Percentiles rank a stretch among this genome's conserved stretches.
phyloP scores from a whole-genome alignment of 192 early-diverging fungal species.

The Backusella westeae region DNA sequence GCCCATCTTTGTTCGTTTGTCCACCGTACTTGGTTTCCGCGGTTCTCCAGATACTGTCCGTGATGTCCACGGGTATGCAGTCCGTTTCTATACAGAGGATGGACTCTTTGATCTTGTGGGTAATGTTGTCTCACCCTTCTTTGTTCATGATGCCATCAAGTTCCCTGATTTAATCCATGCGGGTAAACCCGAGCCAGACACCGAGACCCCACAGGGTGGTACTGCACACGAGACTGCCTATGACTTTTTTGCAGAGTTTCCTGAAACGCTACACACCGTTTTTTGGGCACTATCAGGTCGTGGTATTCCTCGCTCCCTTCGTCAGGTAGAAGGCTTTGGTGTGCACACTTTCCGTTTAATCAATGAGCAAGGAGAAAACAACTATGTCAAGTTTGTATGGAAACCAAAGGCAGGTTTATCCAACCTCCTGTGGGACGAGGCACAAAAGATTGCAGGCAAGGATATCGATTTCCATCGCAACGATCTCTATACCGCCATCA shows the following conservation, averaged over 20 bases:
- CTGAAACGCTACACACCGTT: conserved; percentile 39
- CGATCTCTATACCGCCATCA: conserved; percentile 40
- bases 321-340: conserved; percentile 45
- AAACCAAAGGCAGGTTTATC: conserved; percentile 37
- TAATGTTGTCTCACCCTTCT: conserved; percentile 42
- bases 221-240: conserved; percentile 42
- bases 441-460: conserved; percentile 36
- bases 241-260: conserved; percentile 38
- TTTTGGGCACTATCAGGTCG: conserved; percentile 45
- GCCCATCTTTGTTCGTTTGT: conserved; percentile 49
- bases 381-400: conserved; percentile 49
- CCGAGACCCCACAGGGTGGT: conserved; percentile 42
- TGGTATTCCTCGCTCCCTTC: conserved; percentile 36
- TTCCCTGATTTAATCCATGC: conserved; percentile 41
- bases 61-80: conserved; percentile 33
- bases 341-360: conserved; percentile 46
- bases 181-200: conserved; percentile 42
- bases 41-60: conserved; percentile 45
- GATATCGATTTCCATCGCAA: conserved; percentile 44
- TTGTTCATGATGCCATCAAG: conserved; percentile 46
- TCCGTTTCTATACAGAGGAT: conserved; percentile 28
- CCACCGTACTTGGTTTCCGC: conserved; percentile 41
- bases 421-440: conserved; percentile 37
- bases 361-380: conserved; percentile 35
- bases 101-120: conserved; percentile 40